Evolutionary conservation across 306 rosid genomes (phyloP).

Genomic region (Prunus mira): DNA sequence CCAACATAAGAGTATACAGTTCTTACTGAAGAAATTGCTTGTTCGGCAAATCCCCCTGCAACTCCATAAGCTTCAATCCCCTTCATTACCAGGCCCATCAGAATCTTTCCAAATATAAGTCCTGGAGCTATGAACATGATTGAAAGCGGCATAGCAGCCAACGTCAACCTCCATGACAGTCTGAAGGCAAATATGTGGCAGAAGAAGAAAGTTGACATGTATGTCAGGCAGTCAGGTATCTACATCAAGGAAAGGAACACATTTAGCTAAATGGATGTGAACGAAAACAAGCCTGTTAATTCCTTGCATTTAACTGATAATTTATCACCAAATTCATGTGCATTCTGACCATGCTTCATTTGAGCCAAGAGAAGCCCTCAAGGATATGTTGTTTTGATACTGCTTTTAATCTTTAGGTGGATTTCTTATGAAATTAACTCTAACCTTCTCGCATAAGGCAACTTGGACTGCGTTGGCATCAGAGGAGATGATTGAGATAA

Average conservation of each 20-base stretch:
- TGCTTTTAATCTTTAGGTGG: neutral
- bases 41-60: conserved; percentile 84
- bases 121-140: conserved; percentile 76
- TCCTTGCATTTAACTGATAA: neutral
- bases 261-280: neutral
- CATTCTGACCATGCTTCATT: neutral
- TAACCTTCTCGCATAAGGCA: conserved; percentile 78
- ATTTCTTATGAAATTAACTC: conserved; percentile 2
- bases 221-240: conserved; percentile 79
- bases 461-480: conserved; percentile 84
- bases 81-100: conserved; percentile 74
- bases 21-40: conserved; percentile 82
- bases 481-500: conserved; percentile 67
- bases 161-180: conserved; percentile 75
- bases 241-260: conserved; percentile 25
- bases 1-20: conserved; percentile 81
- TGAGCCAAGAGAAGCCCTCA: neutral
- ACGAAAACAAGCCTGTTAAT: neutral
- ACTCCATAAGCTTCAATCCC: conserved; percentile 88
- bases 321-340: neutral
- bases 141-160: conserved; percentile 83
- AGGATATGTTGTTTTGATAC: neutral
- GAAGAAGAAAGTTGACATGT: conserved; percentile 78
- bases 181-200: conserved; percentile 82
- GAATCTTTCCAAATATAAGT: conserved; percentile 63